These are phyloP conservation scores for Micractinium sp. DNA, from an alignment of 139 green algal species.

Conservation along the genomic window DNA sequence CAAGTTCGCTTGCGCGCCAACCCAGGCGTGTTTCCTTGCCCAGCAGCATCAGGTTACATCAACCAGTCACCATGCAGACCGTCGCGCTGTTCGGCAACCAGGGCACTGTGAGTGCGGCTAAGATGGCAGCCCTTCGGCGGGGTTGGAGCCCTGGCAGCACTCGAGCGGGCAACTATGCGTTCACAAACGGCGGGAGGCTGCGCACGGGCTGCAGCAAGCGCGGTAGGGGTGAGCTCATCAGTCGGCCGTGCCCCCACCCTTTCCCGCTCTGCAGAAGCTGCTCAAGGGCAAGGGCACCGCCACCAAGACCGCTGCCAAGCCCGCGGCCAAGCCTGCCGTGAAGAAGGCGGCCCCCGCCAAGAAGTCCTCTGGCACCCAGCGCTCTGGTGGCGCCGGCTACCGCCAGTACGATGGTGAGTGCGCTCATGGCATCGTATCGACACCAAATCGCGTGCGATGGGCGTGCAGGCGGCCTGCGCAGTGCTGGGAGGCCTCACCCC, in stretches of 20 bases:
- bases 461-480: too few relatives aligned
- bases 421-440: neutral
- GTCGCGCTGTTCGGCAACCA: constrained; percentile 24
- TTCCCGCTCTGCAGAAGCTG: neutral
- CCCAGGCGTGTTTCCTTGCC: constrained; percentile 7
- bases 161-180: too few relatives aligned
- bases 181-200: too few relatives aligned
- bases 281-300: constrained; percentile 37
- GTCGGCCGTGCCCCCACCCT: neutral
- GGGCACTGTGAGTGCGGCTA: constrained; percentile 11
- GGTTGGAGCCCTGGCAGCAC: too few relatives aligned
- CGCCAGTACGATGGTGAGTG: constrained; percentile 31
- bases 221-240: too few relatives aligned
- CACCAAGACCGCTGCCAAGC: constrained; percentile 18
- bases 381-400: constrained; percentile 31
- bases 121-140: too few relatives aligned
- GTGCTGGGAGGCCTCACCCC: too few relatives aligned
- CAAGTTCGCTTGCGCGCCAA: neutral
- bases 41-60: neutral
- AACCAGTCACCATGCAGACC: constrained; percentile 24
- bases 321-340: neutral
- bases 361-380: constrained; percentile 19
- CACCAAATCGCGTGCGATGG: neutral
- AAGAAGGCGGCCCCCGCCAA: constrained; percentile 25
- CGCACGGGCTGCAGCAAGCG: neutral